Base-by-base conservation (phyloP, 305 asterid species). In the Salvia sclarea region DNA sequence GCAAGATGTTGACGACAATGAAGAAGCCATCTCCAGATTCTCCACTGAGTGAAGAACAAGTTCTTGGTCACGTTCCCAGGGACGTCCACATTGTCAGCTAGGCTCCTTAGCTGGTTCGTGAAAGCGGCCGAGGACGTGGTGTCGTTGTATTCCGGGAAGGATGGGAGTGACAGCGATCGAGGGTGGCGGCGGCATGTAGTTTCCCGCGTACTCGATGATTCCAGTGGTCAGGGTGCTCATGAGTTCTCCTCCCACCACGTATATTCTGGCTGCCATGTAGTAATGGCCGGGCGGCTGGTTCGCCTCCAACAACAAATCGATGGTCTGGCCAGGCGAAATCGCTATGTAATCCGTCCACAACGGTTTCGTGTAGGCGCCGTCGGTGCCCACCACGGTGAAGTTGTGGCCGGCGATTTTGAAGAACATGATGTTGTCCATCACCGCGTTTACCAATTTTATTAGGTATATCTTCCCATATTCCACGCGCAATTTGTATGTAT, bases 371-470 rank as follows among this genome's bases (percentile, higher is more conserved):
- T 82, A 82, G 70, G 83, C 81, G 6, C 50, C 80, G 67, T 82
- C 86, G 3, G 80, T 24, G 17, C 86, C 83, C 6, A 81, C 86
- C 3, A 37, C 43, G 43, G 43, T 37, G 8, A 37, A 1, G 0
- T 40, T 73, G 43, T 81, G 86, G 70, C 70, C 70, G 1, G 79
- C 78, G 17, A 81, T 78, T 14, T 13, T 38, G 76, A 81, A 76
- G 83, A 79, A 79, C 86, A 82, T 79, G 8, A 82, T 74, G 82
- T 82, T 76, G 84, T 76, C 77, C 86, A 82, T 79, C 67, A 82
- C 83, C 3, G 76, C 76, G 48, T 79, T 82, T 4, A 82, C 64
- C 83, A 82, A 50, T 50, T 82, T 49, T 37, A 82, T 63, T 16
- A 82, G 16, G 28, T 82, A 82, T 0, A 76, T 82, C 47, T 75